Evolutionary conservation across 352 stramenopile species (phyloP).

Genomic region (Pilasporangium apinafurcum): DNA sequence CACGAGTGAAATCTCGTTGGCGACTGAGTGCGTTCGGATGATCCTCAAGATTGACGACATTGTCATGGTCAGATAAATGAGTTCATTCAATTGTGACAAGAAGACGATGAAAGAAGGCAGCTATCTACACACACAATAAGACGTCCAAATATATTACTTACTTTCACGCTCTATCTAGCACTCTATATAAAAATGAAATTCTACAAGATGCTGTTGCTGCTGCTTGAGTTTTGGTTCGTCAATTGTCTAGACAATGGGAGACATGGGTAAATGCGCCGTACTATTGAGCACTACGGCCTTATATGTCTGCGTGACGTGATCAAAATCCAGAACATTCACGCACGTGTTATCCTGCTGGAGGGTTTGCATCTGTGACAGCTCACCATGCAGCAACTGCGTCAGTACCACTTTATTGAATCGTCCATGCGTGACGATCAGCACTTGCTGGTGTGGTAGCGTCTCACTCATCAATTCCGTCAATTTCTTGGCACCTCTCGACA

Average conservation of each 20-base stretch:
- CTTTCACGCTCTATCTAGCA: neutral
- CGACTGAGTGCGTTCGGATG: conserved; percentile 98
- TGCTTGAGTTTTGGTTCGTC: too few species aligned
- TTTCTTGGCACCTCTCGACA: conserved; percentile 48
- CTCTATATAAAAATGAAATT: conserved; percentile 1
- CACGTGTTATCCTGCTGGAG: conserved; percentile 82
- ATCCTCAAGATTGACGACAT: conserved; percentile 99
- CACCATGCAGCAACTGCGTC: conserved; percentile 55
- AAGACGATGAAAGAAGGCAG: neutral
- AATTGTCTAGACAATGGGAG: conserved; percentile 19
- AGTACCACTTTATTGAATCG: conserved; percentile 85
- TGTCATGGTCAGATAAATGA: conserved; percentile 91
- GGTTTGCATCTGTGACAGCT: conserved; percentile 50
- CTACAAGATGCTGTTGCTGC: neutral
- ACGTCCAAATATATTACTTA: conserved; percentile 7
- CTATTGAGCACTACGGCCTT: conserved; percentile 65
- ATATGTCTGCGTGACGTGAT: conserved; percentile 47
- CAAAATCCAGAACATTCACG: conserved; percentile 81
- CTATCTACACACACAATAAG: conserved; percentile 3
- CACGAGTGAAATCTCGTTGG: conserved; percentile 95
- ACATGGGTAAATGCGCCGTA: conserved; percentile 41
- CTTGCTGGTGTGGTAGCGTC: conserved; percentile 34
- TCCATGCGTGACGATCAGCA: conserved; percentile 75
- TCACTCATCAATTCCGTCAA: conserved; percentile 50
- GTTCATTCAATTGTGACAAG: too few species aligned